Evolutionary conservation across 176 grass and related monocot genomes (phyloP).

Genomic region (Triticum dicoccoides): DNA sequence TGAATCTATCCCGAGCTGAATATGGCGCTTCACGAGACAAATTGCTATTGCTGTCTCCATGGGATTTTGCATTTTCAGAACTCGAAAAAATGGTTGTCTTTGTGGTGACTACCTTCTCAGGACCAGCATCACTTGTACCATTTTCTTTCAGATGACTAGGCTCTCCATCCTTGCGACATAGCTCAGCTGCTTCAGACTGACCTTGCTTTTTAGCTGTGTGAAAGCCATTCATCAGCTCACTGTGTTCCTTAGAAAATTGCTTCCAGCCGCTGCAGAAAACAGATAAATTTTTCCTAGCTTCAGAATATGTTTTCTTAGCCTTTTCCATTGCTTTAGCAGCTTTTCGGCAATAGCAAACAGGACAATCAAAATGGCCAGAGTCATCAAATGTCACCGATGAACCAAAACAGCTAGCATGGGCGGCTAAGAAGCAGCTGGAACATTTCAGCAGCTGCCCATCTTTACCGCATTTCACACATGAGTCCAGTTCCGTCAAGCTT

Average conservation of each 20-base stretch:
- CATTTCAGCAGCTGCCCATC: slow-evolving; percentile 45
- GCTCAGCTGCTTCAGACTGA: background rate
- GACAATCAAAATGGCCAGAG: slow-evolving; percentile 42
- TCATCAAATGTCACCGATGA: slow-evolving; percentile 6
- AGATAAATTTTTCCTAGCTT: slow-evolving; percentile 31
- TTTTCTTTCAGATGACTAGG: background rate
- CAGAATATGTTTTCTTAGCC: slow-evolving; percentile 9
- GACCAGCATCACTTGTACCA: background rate
- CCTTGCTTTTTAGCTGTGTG: background rate
- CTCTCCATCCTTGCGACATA: background rate
- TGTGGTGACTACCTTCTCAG: slow-evolving; percentile 7
- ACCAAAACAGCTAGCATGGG: slow-evolving; percentile 38
- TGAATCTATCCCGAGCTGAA: slow-evolving; percentile 23
- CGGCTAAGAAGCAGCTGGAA: slow-evolving; percentile 26
- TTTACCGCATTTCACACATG: slow-evolving; percentile 52
- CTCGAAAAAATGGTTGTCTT: background rate
- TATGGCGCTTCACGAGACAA: slow-evolving; percentile 13
- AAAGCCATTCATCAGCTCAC: slow-evolving; percentile 1
- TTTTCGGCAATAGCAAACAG: slow-evolving; percentile 37
- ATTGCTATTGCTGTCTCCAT: background rate
- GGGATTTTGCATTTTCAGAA: slow-evolving; percentile 17
- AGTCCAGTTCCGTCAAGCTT: slow-evolving; percentile 25
- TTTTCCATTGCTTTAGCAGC: slow-evolving; percentile 28
- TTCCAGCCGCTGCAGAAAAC: slow-evolving; percentile 22
- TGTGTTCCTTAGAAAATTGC: background rate